Conservation (phyloP, 208 protist genomes). For the Acanthamoeba castellanii region DNA sequence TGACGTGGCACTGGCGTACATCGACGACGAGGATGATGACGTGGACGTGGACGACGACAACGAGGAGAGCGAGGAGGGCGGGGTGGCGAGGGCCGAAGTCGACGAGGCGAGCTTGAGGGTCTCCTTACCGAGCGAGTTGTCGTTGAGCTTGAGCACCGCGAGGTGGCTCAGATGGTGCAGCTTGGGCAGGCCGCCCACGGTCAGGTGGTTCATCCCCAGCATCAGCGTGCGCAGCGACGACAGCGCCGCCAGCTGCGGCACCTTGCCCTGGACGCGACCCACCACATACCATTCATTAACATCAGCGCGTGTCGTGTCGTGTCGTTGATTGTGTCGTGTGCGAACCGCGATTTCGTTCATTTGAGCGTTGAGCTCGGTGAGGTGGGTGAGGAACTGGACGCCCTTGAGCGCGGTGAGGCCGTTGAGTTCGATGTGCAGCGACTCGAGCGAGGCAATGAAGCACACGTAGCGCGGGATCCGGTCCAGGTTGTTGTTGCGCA, state of each 20-base stretch:
- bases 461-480: constrained; percentile 63
- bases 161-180: constrained; percentile 48
- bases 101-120: constrained; percentile 35
- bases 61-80: not conserved
- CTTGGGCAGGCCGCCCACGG: constrained; percentile 35
- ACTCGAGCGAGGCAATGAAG: constrained; percentile 9
- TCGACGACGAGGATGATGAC: not conserved
- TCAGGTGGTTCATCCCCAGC: constrained; percentile 64
- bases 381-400: constrained; percentile 18
- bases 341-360: constrained; percentile 61
- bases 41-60: not conserved
- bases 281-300: not conserved
- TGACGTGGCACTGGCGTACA: not conserved
- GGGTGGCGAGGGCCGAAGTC: not conserved
- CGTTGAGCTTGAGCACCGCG: constrained; percentile 30
- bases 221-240: constrained; percentile 44
- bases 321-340: not conserved
- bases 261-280: not conserved
- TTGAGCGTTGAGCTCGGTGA: constrained; percentile 43
- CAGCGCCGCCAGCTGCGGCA: constrained; percentile 46
- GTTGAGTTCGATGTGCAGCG: constrained; percentile 49
- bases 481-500: constrained; percentile 64
- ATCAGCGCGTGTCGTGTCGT: not conserved
- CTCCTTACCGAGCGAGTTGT: constrained; percentile 39
- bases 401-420: constrained; percentile 49